Evolutionary conservation across 2,329 filamentous ascomycete species (phyloP), one percentile per base, ranked within the genome.

Genomic region (Fusarium agapanthi): DNA sequence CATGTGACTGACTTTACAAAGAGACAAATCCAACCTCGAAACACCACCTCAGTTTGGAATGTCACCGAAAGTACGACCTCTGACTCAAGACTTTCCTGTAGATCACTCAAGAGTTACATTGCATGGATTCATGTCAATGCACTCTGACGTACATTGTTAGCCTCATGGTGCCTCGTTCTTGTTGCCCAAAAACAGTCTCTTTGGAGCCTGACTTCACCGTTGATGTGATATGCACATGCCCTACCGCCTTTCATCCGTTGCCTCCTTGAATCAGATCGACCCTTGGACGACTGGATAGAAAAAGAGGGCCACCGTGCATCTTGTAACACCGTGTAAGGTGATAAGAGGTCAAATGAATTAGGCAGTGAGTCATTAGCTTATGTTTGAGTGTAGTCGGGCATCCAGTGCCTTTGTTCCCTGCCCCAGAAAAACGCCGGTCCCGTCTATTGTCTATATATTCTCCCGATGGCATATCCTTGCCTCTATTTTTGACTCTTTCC

Each of bases 401-500:
- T 67, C 68, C 44, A 74, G 59, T 61, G 51, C 63, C 63, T 37
- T 53, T 28, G 53, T 54, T 58, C 61, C 44, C 66, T 64, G 65
- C 64, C 64, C 47, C 58, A 57, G 56, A 62, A 50, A 35, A 75
- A 77, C 76, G 71, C 76, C 76, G 53, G 38, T 62, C 69, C 68
- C 65, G 64, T 77, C 71, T 77, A 77, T 77, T 71, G 66, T 60
- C 26, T 77, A 68, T 77, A 71, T 58, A 22, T 32, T 48, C 55
- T 53, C 48, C 60, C 51, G 13, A 24, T 68, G 65, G 63, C 61
- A 41, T 69, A 38, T 56, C 48, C 47, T 61, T 66, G 41, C 61
- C 67, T 61, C 65, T 65, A 69, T 59, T 64, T 62, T 66, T 53
- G 64, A 60, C 18, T 68, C 69, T 72, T 72, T 24, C 72, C 73